A percentile compares a stretch with the other conserved stretches of the same genome.
Conservation (phyloP, 352 stramenopile species). For the Elongisporangium prolatum region DNA sequence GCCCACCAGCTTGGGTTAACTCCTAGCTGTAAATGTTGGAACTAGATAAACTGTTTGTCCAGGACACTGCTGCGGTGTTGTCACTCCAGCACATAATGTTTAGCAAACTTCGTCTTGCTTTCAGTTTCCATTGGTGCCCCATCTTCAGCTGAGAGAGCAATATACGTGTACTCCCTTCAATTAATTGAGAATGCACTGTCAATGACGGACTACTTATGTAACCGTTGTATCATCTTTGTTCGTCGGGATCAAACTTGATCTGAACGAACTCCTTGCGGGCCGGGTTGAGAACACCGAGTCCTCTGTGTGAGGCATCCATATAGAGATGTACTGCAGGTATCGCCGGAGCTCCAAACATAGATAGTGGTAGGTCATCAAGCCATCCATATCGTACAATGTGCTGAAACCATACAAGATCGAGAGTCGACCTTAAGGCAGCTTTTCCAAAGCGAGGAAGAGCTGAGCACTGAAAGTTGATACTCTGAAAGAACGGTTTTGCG, state of each 20-base stretch:
- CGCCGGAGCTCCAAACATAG: slow-evolving; percentile 4
- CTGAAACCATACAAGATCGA: background rate
- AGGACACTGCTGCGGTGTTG: background rate
- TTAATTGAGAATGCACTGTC: slow-evolving; percentile 1
- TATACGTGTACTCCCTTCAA: background rate
- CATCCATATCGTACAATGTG: slow-evolving; percentile 3
- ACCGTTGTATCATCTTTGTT: background rate
- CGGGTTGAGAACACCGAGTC: slow-evolving; percentile 5
- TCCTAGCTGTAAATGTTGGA: background rate
- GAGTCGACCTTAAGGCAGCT: background rate
- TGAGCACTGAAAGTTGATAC: slow-evolving; percentile 6
- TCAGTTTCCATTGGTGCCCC: background rate
- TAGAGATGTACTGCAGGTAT: slow-evolving; percentile 3
- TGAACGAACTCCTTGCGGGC: slow-evolving; percentile 10
- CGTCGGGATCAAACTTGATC: slow-evolving; percentile 3
- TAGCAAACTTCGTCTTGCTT: background rate
- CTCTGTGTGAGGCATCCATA: slow-evolving; percentile 9
- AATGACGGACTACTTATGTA: too few relatives aligned
- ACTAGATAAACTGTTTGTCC: background rate
- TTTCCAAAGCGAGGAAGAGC: slow-evolving; percentile 2
- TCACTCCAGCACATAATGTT: slow-evolving; percentile 11
- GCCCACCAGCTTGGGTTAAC: slow-evolving; percentile 2
- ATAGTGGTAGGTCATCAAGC: slow-evolving; percentile 6
- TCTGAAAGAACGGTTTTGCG: slow-evolving; percentile 15
- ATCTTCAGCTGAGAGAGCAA: background rate